Evolutionary conservation across 2,329 filamentous ascomycete genomes (phyloP).

Genomic region (Aspergillus bombycis): DNA sequence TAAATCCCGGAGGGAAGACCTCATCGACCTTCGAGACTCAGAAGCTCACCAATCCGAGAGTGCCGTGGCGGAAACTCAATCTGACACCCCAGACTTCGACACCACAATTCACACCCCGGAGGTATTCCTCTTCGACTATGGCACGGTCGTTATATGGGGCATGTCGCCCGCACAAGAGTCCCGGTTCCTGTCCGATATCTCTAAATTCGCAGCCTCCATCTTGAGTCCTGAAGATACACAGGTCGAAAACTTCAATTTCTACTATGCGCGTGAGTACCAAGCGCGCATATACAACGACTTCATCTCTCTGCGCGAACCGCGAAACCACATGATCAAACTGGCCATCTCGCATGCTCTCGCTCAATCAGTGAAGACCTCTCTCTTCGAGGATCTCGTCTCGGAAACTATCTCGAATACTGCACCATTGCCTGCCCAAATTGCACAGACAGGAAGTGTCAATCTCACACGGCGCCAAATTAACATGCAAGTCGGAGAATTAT

Average conservation of each 20-base stretch:
- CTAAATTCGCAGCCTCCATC: slow-evolving; percentile 92
- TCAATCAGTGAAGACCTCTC: slow-evolving; percentile 95
- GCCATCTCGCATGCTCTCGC: slow-evolving; percentile 94
- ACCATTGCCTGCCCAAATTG: slow-evolving; percentile 90
- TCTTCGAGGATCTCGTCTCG: slow-evolving; percentile 94
- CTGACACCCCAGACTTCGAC: slow-evolving; percentile 71
- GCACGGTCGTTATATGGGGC: slow-evolving; percentile 97
- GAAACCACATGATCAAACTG: slow-evolving; percentile 97
- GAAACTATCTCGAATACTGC: slow-evolving; percentile 93
- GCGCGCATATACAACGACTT: slow-evolving; percentile 99
- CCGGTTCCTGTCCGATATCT: slow-evolving; percentile 87
- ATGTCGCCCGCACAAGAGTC: slow-evolving; percentile 91
- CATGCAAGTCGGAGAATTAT: slow-evolving; percentile 98
- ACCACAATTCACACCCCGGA: slow-evolving; percentile 89
- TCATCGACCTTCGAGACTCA: slow-evolving; percentile 63
- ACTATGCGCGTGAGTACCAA: slow-evolving; percentile 97
- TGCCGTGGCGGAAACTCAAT: slow-evolving; percentile 26
- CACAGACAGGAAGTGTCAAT: slow-evolving; percentile 86
- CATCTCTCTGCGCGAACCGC: slow-evolving; percentile 89
- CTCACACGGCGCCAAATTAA: slow-evolving; percentile 90
- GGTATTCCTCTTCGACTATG: slow-evolving; percentile 95
- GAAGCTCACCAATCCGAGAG: slow-evolving; percentile 29
- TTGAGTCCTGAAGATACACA: slow-evolving; percentile 86
- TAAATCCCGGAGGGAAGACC: slow-evolving; percentile 59
- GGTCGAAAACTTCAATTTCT: slow-evolving; percentile 98